phyloP scores from a whole-genome alignment of 2,329 filamentous ascomycete species.

The Macrophomina tecta region DNA sequence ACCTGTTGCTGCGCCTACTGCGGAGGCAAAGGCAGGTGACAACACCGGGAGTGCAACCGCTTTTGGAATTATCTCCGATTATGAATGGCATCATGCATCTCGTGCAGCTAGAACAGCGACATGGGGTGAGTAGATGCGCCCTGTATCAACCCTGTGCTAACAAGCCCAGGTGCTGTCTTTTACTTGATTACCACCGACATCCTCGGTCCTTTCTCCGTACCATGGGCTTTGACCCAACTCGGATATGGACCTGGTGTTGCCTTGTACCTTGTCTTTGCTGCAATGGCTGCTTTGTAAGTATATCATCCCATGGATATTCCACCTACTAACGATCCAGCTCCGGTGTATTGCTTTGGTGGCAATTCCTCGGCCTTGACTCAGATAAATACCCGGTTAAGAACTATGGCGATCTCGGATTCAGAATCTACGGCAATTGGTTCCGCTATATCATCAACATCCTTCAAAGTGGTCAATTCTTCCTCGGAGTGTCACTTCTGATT shows the following conservation, averaged over 20 bases:
- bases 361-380: conserved; percentile 51
- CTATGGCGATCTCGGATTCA: conserved; percentile 51
- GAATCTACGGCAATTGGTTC: conserved; percentile 45
- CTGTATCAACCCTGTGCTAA: background rate
- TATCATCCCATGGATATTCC: too few species aligned
- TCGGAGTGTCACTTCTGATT: conserved; percentile 60
- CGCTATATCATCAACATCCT: conserved; percentile 48
- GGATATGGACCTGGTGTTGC: conserved; percentile 45
- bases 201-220: conserved; percentile 45
- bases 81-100: conserved; percentile 44
- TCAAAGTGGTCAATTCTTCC: conserved; percentile 51
- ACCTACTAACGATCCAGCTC: conserved; percentile 32
- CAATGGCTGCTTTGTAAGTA: conserved; percentile 39
- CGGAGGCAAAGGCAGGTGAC: background rate
- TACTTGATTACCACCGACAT: conserved; percentile 55
- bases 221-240: conserved; percentile 41
- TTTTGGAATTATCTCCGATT: conserved; percentile 34
- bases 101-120: conserved; percentile 44
- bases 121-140: conserved; percentile 32
- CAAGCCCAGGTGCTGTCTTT: conserved; percentile 40
- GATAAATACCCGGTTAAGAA: conserved; percentile 48
- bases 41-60: background rate
- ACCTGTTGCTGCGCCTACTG: conserved; percentile 7
- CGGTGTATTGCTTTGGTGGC: conserved; percentile 48
- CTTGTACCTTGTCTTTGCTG: conserved; percentile 47